Conservation (phyloP, 352 stramenopile species). For the Thraustotheca clavata region DNA sequence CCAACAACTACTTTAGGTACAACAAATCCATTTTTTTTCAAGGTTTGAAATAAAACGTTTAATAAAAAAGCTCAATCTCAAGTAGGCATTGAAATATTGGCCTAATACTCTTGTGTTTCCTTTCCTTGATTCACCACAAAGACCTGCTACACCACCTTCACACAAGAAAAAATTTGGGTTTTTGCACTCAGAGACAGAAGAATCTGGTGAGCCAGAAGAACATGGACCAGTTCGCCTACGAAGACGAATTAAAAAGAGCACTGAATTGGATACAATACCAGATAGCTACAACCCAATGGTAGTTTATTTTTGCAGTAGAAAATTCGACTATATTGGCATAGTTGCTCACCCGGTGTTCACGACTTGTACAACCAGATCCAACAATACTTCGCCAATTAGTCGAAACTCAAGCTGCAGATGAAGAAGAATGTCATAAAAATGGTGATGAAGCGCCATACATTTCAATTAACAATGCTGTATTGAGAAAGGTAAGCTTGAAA, state of each 20-base stretch:
- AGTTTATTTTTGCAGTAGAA: slow-evolving; percentile 1
- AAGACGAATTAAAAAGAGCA: slow-evolving; percentile 50
- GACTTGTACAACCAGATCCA: slow-evolving; percentile 46
- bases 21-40: slow-evolving; percentile 85
- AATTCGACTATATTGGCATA: slow-evolving; percentile 20
- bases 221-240: slow-evolving; percentile 11
- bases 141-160: not conserved
- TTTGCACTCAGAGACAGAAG: not conserved
- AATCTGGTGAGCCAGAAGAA: not conserved
- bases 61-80: not conserved
- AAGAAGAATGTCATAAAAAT: slow-evolving; percentile 30
- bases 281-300: slow-evolving; percentile 34
- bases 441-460: slow-evolving; percentile 54
- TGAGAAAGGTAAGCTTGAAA: slow-evolving; percentile 74
- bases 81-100: slow-evolving; percentile 59
- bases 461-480: slow-evolving; percentile 78
- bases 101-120: slow-evolving; percentile 73
- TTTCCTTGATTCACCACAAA: slow-evolving; percentile 38
- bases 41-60: slow-evolving; percentile 29
- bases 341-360: slow-evolving; percentile 51
- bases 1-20: slow-evolving; percentile 65
- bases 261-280: slow-evolving; percentile 34
- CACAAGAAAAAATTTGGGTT: not conserved
- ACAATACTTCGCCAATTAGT: slow-evolving; percentile 60
- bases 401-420: slow-evolving; percentile 34